A percentile compares a stretch with the other conserved stretches of the same genome.
These are phyloP conservation scores for Chloromonas sp. DNA, from an alignment of 163 green algal genomes.

Conservation along the genomic window DNA sequence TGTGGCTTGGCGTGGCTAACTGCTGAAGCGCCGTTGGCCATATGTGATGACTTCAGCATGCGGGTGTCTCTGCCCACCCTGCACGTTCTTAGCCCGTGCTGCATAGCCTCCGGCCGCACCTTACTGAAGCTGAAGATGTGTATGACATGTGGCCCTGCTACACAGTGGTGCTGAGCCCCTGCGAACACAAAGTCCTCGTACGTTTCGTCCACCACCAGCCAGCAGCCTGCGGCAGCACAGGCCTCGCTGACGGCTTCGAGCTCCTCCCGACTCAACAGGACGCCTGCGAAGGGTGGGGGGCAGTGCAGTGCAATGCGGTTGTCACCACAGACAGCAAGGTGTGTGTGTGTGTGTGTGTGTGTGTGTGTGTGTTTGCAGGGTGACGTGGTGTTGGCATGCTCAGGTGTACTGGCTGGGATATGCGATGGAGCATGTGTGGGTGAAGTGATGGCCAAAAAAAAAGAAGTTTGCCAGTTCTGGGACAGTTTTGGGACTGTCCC, in stretches of 20 bases:
- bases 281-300: constrained; percentile 37
- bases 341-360: background rate
- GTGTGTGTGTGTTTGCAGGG: background rate
- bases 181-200: constrained; percentile 68
- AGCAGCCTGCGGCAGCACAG: constrained; percentile 31
- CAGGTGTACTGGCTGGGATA: too few relatives aligned
- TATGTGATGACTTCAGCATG: too few relatives aligned
- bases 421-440: too few relatives aligned
- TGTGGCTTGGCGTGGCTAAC: too few relatives aligned
- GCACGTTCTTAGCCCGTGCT: too few relatives aligned
- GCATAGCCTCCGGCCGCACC: background rate
- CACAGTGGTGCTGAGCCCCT: constrained; percentile 48
- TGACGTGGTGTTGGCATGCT: background rate
- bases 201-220: constrained; percentile 60
- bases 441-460: too few relatives aligned
- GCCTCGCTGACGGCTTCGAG: constrained; percentile 45
- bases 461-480: background rate
- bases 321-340: background rate
- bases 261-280: constrained; percentile 60
- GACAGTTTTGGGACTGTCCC: too few relatives aligned
- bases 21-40: too few relatives aligned
- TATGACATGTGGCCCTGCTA: constrained; percentile 63
- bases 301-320: background rate
- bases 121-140: constrained; percentile 30
- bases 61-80: too few relatives aligned